A percentile compares a stretch with the other conserved stretches of the same genome.
These are phyloP conservation scores for Epichloe bromicola DNA, from an alignment of 2,329 filamentous ascomycete species.

Conservation along the genomic window DNA sequence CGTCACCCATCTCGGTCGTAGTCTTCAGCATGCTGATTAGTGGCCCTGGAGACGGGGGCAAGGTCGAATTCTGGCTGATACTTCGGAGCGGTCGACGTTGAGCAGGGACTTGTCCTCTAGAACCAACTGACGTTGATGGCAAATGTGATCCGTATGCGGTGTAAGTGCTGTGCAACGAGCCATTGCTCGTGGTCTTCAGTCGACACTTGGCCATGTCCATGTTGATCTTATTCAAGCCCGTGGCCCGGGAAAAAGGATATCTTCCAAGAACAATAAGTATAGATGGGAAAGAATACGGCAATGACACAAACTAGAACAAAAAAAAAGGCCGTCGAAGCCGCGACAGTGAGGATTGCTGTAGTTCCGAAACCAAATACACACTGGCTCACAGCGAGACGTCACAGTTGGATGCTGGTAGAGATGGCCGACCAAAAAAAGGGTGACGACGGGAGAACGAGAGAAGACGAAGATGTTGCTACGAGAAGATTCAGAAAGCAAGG, in stretches of 20 bases:
- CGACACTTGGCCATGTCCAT: conserved; percentile 19
- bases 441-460: conserved; percentile 4
- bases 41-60: conserved; percentile 37
- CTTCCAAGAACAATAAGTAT: conserved; percentile 3
- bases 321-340: conserved; percentile 7
- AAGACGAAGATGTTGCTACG: conserved; percentile 2
- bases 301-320: conserved; percentile 5
- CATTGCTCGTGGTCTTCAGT: conserved; percentile 27
- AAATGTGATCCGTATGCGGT: conserved; percentile 13
- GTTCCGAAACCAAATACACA: conserved; percentile 2
- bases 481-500: background rate
- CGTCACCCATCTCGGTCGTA: conserved; percentile 53
- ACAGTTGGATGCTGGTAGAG: conserved; percentile 6
- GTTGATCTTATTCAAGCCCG: background rate
- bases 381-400: conserved; percentile 3
- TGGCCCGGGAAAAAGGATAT: background rate
- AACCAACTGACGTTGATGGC: conserved; percentile 7
- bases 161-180: conserved; percentile 23
- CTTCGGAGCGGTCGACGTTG: conserved; percentile 28
- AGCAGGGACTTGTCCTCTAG: conserved; percentile 11
- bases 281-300: conserved; percentile 3
- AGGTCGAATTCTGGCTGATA: conserved; percentile 28
- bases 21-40: conserved; percentile 54
- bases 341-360: conserved; percentile 3
- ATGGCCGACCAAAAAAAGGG: conserved; percentile 7